phyloP scores from a whole-genome alignment of 2,329 filamentous ascomycete species.

The Exserohilum turcica region DNA sequence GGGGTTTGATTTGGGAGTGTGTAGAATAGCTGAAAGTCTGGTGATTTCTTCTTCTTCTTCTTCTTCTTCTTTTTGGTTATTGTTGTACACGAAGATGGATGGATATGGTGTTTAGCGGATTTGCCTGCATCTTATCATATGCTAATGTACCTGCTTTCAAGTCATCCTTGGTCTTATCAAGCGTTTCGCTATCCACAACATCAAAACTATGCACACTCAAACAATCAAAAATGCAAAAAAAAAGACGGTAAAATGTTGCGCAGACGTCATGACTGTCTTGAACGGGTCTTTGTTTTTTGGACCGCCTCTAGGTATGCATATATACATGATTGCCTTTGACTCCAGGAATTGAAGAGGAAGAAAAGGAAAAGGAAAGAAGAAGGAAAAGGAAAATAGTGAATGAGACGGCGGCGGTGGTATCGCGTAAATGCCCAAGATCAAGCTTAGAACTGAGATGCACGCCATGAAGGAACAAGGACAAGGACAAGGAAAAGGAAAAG shows the following conservation, averaged over 20 bases:
- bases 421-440: slow-evolving; percentile 19
- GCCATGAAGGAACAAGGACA: slow-evolving; percentile 3
- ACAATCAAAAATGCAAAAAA: no score
- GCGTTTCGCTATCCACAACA: no score
- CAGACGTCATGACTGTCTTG: slow-evolving; percentile 9
- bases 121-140: no score
- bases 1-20: background rate
- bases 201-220: no score
- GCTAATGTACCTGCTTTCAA: no score
- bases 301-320: slow-evolving; percentile 6
- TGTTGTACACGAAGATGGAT: no score
- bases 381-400: slow-evolving; percentile 1
- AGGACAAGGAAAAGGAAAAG: slow-evolving; percentile 4
- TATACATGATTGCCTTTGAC: slow-evolving; percentile 9
- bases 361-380: background rate
- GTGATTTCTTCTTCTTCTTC: no score
- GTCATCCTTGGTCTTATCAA: no score
- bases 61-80: no score
- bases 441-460: slow-evolving; percentile 6
- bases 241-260: no score
- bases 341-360: slow-evolving; percentile 2
- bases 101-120: no score
- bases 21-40: background rate
- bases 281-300: background rate
- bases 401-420: slow-evolving; percentile 21